Evolutionary conservation across 2,329 filamentous ascomycete species (phyloP), one percentile per base, ranked within the genome.

Genomic region (Pleomassaria siparia): DNA sequence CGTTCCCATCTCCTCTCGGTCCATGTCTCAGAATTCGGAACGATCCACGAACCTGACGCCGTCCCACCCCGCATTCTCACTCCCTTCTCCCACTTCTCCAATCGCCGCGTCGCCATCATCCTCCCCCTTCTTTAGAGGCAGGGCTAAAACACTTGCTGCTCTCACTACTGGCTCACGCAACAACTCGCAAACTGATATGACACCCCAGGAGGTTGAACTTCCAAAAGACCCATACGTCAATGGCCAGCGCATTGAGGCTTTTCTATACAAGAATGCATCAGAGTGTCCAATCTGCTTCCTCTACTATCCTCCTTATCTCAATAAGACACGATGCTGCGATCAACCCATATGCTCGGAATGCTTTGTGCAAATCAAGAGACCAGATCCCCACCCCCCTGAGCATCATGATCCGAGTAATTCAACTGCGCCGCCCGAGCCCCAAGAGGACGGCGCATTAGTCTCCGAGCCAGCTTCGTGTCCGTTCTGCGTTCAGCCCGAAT

Each of bases 231-330:
- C 89, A 0, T 92, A 88, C 60, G 88, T 97, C 36, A 96, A 97
- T 59, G 92, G 94, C n/a, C 90, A 96, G 59, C 88, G 88, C 1
- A 79, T 97, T 37, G 94, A 97, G 71, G 92, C 91, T 1, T 92
- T 89, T 56, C 76, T 99, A 1, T 99, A 99, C 77, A 96, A 96
- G 69, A 85, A 95, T 57, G 87, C 90, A 3, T 75, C 78, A 6
- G 94, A 99, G 67, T 99, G 94, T 62, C 92, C 94, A 4, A 96
- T 99, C 53, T 99, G 94, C 75, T 96, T 97, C 68, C 78, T 97
- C 44, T 95, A 91, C 60, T 99, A 97, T 58, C 94, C 94, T 0
- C 91, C 91, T 3, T 95, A 95, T 65, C 79, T 99, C 24, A 99
- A 99, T 73, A 87, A 86, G 56, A 99, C 94, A 0, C 81, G 94